phyloP scores from a whole-genome alignment of 2,329 filamentous ascomycete genomes.

The Akanthomyces muscarius region DNA sequence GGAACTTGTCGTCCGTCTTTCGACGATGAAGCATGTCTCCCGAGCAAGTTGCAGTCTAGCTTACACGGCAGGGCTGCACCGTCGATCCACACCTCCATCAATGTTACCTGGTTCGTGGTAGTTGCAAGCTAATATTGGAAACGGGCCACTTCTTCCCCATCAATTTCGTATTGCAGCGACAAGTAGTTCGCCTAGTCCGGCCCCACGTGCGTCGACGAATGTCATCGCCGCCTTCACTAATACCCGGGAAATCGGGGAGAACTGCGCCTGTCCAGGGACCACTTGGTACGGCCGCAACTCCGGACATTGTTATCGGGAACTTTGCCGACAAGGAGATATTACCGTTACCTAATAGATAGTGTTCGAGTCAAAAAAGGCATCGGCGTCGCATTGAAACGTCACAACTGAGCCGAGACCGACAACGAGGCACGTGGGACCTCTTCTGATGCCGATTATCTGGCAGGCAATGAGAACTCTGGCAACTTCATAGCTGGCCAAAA shows the following conservation, averaged over 20 bases:
- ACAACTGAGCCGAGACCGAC: neutral
- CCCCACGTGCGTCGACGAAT: neutral
- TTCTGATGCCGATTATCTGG: neutral
- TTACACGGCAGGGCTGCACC: neutral
- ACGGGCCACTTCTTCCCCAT: neutral
- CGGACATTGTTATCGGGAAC: too few species aligned
- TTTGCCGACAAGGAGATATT: neutral
- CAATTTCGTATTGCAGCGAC: neutral
- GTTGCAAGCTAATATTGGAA: neutral
- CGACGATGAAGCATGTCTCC: neutral
- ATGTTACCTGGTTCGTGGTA: neutral
- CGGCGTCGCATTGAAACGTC: neutral
- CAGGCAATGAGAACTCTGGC: neutral
- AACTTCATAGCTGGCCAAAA: neutral
- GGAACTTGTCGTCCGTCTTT: neutral
- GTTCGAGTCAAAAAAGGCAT: neutral
- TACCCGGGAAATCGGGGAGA: neutral
- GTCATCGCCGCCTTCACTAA: neutral
- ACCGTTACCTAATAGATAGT: neutral
- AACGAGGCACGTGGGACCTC: neutral
- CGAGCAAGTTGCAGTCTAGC: neutral
- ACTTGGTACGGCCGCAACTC: neutral
- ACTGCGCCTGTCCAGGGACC: neutral
- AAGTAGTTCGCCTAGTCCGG: neutral
- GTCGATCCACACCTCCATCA: neutral